phyloP scores from a whole-genome alignment of 768 basidiomycete species.

The Rhodotorula graminis region DNA sequence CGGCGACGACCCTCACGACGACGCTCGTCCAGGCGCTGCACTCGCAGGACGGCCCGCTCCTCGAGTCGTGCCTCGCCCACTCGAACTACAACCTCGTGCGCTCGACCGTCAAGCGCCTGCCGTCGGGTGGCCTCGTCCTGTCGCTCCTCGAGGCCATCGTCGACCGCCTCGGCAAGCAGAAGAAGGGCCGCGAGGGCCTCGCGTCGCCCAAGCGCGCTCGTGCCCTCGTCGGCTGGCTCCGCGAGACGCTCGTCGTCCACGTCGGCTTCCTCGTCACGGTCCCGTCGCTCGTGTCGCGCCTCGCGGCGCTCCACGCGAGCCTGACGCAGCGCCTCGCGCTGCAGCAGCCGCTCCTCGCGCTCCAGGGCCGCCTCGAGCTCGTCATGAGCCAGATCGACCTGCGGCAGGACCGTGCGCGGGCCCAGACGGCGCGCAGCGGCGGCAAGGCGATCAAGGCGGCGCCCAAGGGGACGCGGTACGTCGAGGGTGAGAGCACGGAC shows the following conservation, averaged over 20 bases:
- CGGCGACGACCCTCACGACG: constrained; percentile 81
- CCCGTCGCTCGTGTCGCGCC: constrained; percentile 80
- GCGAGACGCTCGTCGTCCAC: constrained; percentile 75
- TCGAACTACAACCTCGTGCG: constrained; percentile 73
- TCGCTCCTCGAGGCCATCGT: constrained; percentile 81
- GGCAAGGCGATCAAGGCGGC: not conserved
- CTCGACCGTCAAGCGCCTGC: constrained; percentile 79
- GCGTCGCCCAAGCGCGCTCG: constrained; percentile 72
- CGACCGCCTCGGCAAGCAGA: constrained; percentile 73
- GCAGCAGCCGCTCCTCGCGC: constrained; percentile 74
- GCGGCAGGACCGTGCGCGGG: constrained; percentile 55
- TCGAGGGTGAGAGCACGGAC: constrained; percentile 66
- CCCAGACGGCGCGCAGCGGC: constrained; percentile 13
- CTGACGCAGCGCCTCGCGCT: constrained; percentile 72
- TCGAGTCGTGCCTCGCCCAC: constrained; percentile 81
- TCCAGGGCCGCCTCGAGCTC: constrained; percentile 87
- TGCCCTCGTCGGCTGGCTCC: constrained; percentile 70
- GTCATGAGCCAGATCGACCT: constrained; percentile 89
- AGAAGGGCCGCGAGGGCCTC: constrained; percentile 49
- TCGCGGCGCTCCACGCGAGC: constrained; percentile 76
- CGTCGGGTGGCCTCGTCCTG: constrained; percentile 71
- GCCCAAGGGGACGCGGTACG: constrained; percentile 56
- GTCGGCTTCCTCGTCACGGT: constrained; percentile 95
- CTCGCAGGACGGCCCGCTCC: constrained; percentile 78
- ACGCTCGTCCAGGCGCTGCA: constrained; percentile 94